phyloP scores from a whole-genome alignment of 257 asterid genomes.

The Plantago elongata region DNA sequence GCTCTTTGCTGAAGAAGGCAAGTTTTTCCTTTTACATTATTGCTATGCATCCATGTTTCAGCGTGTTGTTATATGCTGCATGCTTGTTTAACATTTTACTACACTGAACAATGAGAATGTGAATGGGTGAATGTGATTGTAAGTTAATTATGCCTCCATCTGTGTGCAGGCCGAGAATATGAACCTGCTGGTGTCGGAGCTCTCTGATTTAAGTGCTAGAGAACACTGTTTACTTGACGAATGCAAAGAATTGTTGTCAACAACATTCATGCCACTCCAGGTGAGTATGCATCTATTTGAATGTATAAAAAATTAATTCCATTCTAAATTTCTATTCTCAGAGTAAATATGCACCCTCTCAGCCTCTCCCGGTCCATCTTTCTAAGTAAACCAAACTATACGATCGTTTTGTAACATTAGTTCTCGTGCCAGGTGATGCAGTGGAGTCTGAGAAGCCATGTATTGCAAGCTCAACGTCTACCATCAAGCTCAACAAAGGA shows the following conservation, averaged over 20 bases:
- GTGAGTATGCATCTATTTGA: slow-evolving; percentile 25
- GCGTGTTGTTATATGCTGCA: too few species aligned
- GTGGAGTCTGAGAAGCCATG: slow-evolving; percentile 58
- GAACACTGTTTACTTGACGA: slow-evolving; percentile 50
- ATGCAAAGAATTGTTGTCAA: slow-evolving; percentile 52
- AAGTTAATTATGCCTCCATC: too few species aligned
- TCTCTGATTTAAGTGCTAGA: slow-evolving; percentile 41
- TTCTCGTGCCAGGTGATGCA: slow-evolving; percentile 40
- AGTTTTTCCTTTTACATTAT: slow-evolving; percentile 12
- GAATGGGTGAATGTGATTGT: too few species aligned
- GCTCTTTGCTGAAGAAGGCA: slow-evolving; percentile 57
- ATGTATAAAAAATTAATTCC: too few species aligned
- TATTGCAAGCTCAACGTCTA: slow-evolving; percentile 39
- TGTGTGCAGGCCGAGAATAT: slow-evolving; percentile 58
- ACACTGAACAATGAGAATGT: too few species aligned
- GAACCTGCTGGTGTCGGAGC: slow-evolving; percentile 44
- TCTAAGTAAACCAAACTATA: neutral
- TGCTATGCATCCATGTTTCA: neutral
- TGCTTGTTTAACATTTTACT: too few species aligned
- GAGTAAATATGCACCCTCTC: too few species aligned
- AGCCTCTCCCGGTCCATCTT: neutral
- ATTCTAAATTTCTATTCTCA: too few species aligned
- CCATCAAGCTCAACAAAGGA: slow-evolving; percentile 18
- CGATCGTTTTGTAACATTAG: too few species aligned
- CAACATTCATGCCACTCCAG: slow-evolving; percentile 52